These are phyloP conservation scores for Penicillium canariense DNA, from an alignment of 495 filamentous ascomycete genomes.

Conservation along the genomic window DNA sequence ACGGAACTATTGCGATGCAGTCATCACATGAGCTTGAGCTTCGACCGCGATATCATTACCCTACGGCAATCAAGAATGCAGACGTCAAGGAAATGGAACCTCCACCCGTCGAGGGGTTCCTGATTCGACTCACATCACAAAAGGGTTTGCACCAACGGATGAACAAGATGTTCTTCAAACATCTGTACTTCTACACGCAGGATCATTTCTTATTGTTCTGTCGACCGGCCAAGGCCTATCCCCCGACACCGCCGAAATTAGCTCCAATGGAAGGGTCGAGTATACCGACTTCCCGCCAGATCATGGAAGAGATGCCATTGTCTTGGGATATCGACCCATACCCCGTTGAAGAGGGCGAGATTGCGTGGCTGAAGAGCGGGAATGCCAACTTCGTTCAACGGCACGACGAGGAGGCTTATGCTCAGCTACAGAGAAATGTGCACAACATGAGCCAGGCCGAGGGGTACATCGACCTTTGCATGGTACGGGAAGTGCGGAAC, in stretches of 20 bases:
- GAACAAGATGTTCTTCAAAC: constrained; percentile 67
- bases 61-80: constrained; percentile 46
- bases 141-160: constrained; percentile 57
- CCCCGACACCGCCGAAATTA: constrained; percentile 63
- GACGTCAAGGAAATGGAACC: constrained; percentile 55
- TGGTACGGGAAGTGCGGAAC: constrained; percentile 55
- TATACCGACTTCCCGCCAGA: constrained; percentile 56
- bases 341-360: constrained; percentile 50
- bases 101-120: constrained; percentile 66
- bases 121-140: constrained; percentile 67
- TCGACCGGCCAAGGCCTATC: constrained; percentile 60
- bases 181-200: constrained; percentile 68
- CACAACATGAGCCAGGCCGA: constrained; percentile 60
- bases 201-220: constrained; percentile 68
- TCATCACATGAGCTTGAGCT: constrained; percentile 73
- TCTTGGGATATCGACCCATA: constrained; percentile 67
- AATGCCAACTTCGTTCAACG: constrained; percentile 42
- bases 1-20: constrained; percentile 71
- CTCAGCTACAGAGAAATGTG: constrained; percentile 59
- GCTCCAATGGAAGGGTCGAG: constrained; percentile 33
- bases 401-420: constrained; percentile 60
- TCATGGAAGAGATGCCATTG: constrained; percentile 57
- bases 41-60: constrained; percentile 67
- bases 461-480: constrained; percentile 64
- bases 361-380: constrained; percentile 57